These are phyloP conservation scores for Mycena latifolia DNA, from an alignment of 768 basidiomycete genomes.

Conservation along the genomic window DNA sequence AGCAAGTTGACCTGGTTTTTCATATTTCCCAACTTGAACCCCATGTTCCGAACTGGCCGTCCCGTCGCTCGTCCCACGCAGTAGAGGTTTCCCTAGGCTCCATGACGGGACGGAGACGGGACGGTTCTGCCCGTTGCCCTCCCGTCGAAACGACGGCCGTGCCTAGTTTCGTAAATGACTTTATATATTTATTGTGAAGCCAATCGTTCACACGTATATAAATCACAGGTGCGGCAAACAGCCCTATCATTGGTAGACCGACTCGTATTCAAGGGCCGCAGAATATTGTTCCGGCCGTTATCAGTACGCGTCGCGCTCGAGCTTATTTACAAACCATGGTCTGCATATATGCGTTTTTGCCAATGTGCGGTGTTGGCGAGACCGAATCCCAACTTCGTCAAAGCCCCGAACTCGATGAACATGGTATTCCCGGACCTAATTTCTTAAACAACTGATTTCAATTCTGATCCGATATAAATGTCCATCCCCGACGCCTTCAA, in stretches of 20 bases:
- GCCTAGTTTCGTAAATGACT: not conserved
- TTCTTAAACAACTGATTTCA: not conserved
- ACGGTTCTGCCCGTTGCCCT: not conserved
- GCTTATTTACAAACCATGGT: too few species aligned
- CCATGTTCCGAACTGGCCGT: constrained; percentile 5
- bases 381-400: too few species aligned
- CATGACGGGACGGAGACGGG: too few species aligned
- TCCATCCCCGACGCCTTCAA: constrained; percentile 1
- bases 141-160: not conserved
- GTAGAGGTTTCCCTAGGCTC: not conserved
- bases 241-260: not conserved
- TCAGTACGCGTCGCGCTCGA: too few species aligned
- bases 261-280: too few species aligned
- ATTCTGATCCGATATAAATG: not conserved
- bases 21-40: constrained; percentile 17
- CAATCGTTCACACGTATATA: not conserved
- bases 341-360: too few species aligned
- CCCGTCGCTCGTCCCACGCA: not conserved
- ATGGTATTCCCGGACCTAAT: too few species aligned
- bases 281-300: too few species aligned
- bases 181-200: not conserved
- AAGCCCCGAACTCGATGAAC: too few species aligned
- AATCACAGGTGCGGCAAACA: not conserved
- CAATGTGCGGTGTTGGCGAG: too few species aligned
- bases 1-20: constrained; percentile 15